These are phyloP conservation scores for Parasitella parasitica DNA, from an alignment of 371 early-diverging fungal species.

Conservation along the genomic window DNA sequence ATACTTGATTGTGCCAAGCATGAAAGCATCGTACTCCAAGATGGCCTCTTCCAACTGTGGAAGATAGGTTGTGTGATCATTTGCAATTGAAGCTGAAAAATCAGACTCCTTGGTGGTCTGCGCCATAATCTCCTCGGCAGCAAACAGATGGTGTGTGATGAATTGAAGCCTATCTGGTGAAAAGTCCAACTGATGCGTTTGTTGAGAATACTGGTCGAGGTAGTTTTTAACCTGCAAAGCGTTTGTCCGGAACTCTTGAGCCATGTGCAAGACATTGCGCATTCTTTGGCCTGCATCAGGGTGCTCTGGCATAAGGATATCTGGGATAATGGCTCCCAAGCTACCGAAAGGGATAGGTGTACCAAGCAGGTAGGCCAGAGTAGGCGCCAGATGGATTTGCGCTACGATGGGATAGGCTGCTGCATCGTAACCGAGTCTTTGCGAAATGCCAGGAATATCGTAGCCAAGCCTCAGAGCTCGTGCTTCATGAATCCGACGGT, in stretches of 20 bases:
- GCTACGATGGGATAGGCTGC: conserved; percentile 48
- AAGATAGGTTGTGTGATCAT: neutral
- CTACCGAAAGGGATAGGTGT: conserved; percentile 86
- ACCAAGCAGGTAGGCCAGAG: conserved; percentile 68
- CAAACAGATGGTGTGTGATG: conserved; percentile 22
- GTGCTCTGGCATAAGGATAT: conserved; percentile 41
- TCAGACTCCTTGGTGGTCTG: conserved; percentile 34
- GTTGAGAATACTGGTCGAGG: conserved; percentile 47
- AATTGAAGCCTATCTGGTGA: conserved; percentile 14
- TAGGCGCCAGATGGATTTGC: conserved; percentile 88
- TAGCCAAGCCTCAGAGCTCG: conserved; percentile 30
- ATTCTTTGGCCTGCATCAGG: conserved; percentile 17
- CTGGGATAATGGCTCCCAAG: conserved; percentile 81
- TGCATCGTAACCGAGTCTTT: conserved; percentile 31
- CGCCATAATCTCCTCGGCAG: conserved; percentile 22
- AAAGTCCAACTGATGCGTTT: conserved; percentile 39
- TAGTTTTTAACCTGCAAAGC: conserved; percentile 81
- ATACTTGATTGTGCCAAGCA: conserved; percentile 64
- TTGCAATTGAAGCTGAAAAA: conserved; percentile 1
- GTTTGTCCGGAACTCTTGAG: conserved; percentile 66
- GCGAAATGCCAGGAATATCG: conserved; percentile 14
- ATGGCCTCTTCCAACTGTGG: conserved; percentile 36
- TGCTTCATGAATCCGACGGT: conserved; percentile 22
- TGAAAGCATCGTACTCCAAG: conserved; percentile 59
- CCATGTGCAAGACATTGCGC: conserved; percentile 48